These are phyloP conservation scores for Pseudopyrenochaeta lycopersici DNA, from an alignment of 2,329 filamentous ascomycete genomes.

Conservation along the genomic window DNA sequence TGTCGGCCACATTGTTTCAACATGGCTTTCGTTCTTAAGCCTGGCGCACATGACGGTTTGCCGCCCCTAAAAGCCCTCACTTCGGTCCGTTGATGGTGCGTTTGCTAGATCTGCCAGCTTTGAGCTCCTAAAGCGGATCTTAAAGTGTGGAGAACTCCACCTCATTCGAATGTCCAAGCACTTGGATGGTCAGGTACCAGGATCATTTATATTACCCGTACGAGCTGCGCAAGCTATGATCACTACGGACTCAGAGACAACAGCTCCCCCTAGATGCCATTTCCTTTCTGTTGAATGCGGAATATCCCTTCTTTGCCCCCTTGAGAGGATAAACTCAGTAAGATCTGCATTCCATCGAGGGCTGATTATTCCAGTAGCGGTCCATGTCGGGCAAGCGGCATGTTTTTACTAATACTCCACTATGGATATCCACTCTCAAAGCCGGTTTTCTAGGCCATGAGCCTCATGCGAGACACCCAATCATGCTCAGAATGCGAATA, in stretches of 20 bases:
- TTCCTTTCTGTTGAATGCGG: neutral
- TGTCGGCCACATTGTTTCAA: neutral
- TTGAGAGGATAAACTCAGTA: neutral
- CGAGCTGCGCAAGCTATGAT: slow-evolving; percentile 15
- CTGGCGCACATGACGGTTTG: neutral
- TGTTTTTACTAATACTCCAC: too few species aligned
- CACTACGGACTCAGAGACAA: neutral
- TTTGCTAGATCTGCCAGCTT: slow-evolving; percentile 10
- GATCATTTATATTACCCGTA: slow-evolving; percentile 35
- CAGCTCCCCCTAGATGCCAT: slow-evolving; percentile 4
- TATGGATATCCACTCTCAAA: too few species aligned
- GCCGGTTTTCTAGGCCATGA: too few species aligned
- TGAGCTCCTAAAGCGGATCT: slow-evolving; percentile 7
- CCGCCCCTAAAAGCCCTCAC: slow-evolving; percentile 7
- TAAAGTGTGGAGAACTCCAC: slow-evolving; percentile 25
- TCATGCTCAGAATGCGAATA: too few species aligned
- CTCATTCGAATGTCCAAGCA: slow-evolving; percentile 15
- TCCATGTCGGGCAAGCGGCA: neutral
- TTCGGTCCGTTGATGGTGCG: slow-evolving; percentile 8
- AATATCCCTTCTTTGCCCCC: neutral
- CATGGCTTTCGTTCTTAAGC: neutral
- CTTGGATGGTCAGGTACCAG: slow-evolving; percentile 6
- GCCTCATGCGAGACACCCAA: too few species aligned
- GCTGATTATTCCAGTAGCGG: too few species aligned
- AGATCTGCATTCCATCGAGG: slow-evolving; percentile 12